Base-by-base conservation (phyloP, 2,329 filamentous ascomycete species). In the Trichoderma asperellum region DNA sequence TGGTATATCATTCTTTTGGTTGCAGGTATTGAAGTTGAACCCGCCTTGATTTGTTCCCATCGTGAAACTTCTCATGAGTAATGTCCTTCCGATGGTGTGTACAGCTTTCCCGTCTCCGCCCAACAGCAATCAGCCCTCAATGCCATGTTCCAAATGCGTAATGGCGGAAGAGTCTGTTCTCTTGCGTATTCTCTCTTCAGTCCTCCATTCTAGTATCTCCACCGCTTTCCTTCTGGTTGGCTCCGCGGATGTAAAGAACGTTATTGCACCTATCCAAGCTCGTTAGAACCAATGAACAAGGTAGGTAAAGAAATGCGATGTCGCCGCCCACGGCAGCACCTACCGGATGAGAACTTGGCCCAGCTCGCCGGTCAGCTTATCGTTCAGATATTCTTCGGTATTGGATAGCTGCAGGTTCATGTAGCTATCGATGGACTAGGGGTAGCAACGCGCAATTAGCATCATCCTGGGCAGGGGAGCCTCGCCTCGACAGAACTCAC, bases 361-460 rank as follows among this genome's bases (percentile, higher is more conserved):
- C 73, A 99, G 83, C 60, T 88, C 88, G 69, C 94, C 95, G 43
- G 91, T 93, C 79, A 89, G 90, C 86, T 96, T 92, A 74, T 93
- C 91, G 78, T 94, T 89, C 77, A 97, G 92, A 82, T 91, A 97
- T 82, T 99, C 96, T 82, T 97, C 92, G 63, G 95, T 94, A 76
- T 91, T 91, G 73, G 90, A 89, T 72, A 99, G 88, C 83, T 98
- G 94, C 73, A 99, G 90, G 84, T 99, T 99, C 95, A 99, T 98
- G 85, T 99, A 99, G 78, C 92, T 94, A 84, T 99, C 96, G 78
- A 97, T 92, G 76, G 92, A 95, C 78, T 70, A 60, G 34, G 11
- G 27, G 29, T 21, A 65, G 29, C 24, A 37, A 40, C 11, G 43
- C 47, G 34, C 35, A 49, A 24, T 67, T 62, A 70, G 68, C 52